Evolutionary conservation across 2,329 filamentous ascomycete genomes (phyloP), one percentile per base, ranked within the genome.

Genomic region (Tolypocladium ovalisporum): DNA sequence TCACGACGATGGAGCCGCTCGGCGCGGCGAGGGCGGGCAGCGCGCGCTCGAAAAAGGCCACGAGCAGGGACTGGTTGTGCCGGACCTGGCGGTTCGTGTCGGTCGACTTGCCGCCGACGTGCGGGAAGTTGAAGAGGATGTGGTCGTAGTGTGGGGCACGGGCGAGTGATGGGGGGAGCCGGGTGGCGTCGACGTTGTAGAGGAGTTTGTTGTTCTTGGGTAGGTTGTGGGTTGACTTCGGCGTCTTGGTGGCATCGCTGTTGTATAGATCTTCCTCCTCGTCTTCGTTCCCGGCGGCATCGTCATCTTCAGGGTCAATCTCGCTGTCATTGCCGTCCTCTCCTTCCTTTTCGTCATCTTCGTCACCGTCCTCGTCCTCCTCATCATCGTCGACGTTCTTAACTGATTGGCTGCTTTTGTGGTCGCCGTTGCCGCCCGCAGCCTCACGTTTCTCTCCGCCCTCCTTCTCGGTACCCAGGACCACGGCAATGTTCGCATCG

Each of bases 101-200:
- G 64, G 88, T 97, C 62, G 84, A 88, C 66, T 95, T 86, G 52
- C 94, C 94, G 62, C 94, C 94, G 4, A 95, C 88, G 75, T 99
- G 94, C 39, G 94, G 94, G 72, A 99, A 99, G 78, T 97, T 96
- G 83, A 97, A 99, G 63, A 93, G 79, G 61, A 97, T 86, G 57
- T 84, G 81, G 70, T 96, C 86, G 79, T 88, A 92, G 60, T n/a
- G 42, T 2, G 67, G 63, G 34, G 71, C 70, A 44, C 67, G 69
- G 60, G 65, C 62, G 65, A 78, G 79, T n/a, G 67, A 65, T 36
- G 76, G 69, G 34, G 76, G 76, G 67, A 87, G 79, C 58, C 72
- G 87, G 49, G 80, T 84, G 1, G 86, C 89, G 71, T 92, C 88
- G 61, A 91, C 75, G 56, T 73, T 73, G 74, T 84, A 62, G 36